Evolutionary conservation across 192 early-diverging fungal species (phyloP).

Genomic region (Coemansia sp.): DNA sequence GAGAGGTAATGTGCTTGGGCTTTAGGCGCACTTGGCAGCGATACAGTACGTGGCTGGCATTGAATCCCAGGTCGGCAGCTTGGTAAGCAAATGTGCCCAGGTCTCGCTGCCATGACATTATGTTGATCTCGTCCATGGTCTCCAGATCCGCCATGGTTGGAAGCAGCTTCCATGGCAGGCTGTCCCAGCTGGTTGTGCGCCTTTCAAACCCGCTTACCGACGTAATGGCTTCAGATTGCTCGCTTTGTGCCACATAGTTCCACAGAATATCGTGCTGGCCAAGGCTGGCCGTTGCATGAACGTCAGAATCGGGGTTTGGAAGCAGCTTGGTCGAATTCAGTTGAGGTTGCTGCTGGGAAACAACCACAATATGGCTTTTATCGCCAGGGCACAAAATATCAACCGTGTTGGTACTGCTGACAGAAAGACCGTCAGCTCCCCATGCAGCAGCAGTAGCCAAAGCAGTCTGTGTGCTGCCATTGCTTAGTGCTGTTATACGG

Average conservation of each 20-base stretch:
- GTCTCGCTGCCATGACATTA: conserved; percentile 48
- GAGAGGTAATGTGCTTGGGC: conserved; percentile 23
- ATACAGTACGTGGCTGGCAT: conserved; percentile 66
- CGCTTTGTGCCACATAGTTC: conserved; percentile 4
- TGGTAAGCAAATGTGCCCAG: conserved; percentile 52
- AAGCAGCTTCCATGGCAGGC: conserved; percentile 51
- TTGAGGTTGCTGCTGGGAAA: conserved; percentile 23
- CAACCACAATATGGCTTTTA: conserved; percentile 5
- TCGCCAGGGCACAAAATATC: conserved; percentile 6
- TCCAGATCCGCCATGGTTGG: conserved; percentile 48
- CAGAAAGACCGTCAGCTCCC: conserved; percentile 34
- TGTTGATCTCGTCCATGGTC: conserved; percentile 53
- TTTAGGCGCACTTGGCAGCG: conserved; percentile 53
- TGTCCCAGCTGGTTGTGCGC: conserved; percentile 44
- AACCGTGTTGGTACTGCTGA: conserved; percentile 5
- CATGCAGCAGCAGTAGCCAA: conserved; percentile 21
- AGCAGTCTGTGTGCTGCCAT: background rate
- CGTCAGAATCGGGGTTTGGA: background rate
- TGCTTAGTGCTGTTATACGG: background rate
- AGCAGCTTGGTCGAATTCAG: background rate
- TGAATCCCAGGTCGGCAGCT: conserved; percentile 60
- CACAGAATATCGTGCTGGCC: conserved; percentile 22
- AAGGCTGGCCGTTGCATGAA: background rate
- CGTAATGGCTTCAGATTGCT: background rate
- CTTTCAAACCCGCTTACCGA: conserved; percentile 27